Conservation (phyloP, 768 basidiomycete genomes). For the Macrolepiota dolichaula region DNA sequence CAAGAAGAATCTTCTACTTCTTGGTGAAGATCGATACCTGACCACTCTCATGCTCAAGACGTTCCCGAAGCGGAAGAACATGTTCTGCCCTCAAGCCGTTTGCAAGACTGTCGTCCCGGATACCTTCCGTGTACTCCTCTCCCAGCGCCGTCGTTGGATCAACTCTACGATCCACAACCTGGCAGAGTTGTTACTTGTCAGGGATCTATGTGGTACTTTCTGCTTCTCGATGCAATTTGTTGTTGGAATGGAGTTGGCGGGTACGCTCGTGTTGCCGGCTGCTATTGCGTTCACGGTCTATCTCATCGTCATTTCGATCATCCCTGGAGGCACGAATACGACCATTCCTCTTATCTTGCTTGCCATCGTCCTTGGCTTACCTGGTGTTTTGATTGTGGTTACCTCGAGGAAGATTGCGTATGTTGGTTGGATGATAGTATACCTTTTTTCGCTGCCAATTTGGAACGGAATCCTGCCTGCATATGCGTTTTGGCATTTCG, state of each 20-base stretch:
- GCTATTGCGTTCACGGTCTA: slow-evolving; percentile 97
- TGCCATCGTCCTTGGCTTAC: slow-evolving; percentile 92
- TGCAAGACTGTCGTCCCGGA: slow-evolving; percentile 99
- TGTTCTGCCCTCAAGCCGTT: slow-evolving; percentile 98
- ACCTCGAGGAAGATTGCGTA: slow-evolving; percentile 94
- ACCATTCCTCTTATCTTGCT: slow-evolving; percentile 91
- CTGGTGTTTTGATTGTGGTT: slow-evolving; percentile 92
- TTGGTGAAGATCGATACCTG: slow-evolving; percentile 99
- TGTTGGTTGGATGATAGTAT: slow-evolving; percentile 96
- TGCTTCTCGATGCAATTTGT: slow-evolving; percentile 99
- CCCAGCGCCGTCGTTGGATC: slow-evolving; percentile 98
- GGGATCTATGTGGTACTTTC: slow-evolving; percentile 99
- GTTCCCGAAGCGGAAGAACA: slow-evolving; percentile 98
- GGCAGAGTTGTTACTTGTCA: slow-evolving; percentile 89
- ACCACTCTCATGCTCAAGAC: slow-evolving; percentile 98
- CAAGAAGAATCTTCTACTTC: slow-evolving; percentile 96
- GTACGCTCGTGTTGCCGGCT: slow-evolving; percentile 94
- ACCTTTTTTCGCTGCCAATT: slow-evolving; percentile 87
- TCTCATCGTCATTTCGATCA: slow-evolving; percentile 83
- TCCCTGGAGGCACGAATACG: slow-evolving; percentile 74
- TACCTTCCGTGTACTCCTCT: slow-evolving; percentile 88
- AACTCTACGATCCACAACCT: slow-evolving; percentile 99
- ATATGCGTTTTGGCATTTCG: slow-evolving; percentile 99
- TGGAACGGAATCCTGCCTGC: slow-evolving; percentile 97
- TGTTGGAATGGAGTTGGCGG: slow-evolving; percentile 96